Evolutionary conservation across 2,329 filamentous ascomycete species (phyloP).

Genomic region (Fusarium piperis): DNA sequence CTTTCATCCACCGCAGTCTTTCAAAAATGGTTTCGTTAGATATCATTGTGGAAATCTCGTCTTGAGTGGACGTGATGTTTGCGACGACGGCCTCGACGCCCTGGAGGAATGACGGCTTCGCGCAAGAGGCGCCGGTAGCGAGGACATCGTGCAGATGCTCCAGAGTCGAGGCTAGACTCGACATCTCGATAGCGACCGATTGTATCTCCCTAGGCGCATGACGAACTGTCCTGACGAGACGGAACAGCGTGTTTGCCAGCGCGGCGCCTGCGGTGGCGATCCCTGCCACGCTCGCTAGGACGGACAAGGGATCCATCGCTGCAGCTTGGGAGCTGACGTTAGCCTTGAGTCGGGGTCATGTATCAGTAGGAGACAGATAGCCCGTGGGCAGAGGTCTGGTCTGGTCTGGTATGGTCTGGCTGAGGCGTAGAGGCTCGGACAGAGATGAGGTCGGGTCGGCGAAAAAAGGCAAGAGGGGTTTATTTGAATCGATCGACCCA

Average conservation of each 20-base stretch:
- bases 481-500: background rate
- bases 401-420: background rate
- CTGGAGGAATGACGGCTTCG: conserved; percentile 1
- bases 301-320: conserved; percentile 24
- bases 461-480: background rate
- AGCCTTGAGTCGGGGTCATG: background rate
- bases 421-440: background rate
- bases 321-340: background rate
- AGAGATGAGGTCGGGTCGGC: background rate
- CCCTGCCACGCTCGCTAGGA: conserved; percentile 26
- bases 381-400: background rate
- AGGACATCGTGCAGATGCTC: conserved; percentile 23
- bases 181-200: conserved; percentile 17
- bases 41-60: background rate
- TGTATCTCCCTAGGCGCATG: conserved; percentile 12
- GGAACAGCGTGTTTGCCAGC: conserved; percentile 15
- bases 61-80: conserved; percentile 10
- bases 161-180: background rate
- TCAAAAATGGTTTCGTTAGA: background rate
- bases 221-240: background rate
- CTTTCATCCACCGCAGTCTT: conserved; percentile 8
- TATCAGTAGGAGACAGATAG: background rate
- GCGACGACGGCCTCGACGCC: background rate
- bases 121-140: background rate
- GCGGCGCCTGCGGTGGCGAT: conserved; percentile 24